A percentile compares a stretch with the other conserved stretches of the same genome.
phyloP scores from a whole-genome alignment of 371 early-diverging fungal species.

The Mortierella sp. region DNA sequence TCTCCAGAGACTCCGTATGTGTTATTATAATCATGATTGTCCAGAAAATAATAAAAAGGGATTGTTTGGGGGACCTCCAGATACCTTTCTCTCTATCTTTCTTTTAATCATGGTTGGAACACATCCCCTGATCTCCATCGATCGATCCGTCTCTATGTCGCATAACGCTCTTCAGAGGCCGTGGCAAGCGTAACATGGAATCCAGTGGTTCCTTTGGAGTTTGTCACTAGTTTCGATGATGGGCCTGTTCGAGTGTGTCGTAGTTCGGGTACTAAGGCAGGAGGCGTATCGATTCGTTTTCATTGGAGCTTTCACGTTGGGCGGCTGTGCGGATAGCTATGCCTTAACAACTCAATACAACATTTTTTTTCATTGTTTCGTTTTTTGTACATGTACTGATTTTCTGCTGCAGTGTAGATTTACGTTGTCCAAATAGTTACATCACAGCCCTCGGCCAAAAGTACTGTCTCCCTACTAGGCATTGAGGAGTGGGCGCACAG shows the following conservation, averaged over 20 bases:
- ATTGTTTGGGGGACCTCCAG: neutral
- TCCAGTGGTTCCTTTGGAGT: neutral
- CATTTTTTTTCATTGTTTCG: no score
- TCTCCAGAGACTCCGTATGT: no score
- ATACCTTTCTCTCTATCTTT: neutral
- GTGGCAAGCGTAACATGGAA: neutral
- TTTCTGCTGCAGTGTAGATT: no score
- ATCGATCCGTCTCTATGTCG: neutral
- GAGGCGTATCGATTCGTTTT: neutral
- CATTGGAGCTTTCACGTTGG: neutral
- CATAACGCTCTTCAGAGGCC: neutral
- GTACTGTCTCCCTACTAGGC: no score
- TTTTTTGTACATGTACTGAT: no score
- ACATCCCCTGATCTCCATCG: neutral
- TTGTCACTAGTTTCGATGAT: no score
- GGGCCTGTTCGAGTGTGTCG: neutral
- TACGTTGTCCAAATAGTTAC: no score
- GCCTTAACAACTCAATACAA: no score
- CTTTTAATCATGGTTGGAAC: neutral
- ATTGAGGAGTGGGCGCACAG: no score
- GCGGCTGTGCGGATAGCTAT: neutral
- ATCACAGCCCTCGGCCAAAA: no score
- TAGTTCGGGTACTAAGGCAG: neutral
- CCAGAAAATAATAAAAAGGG: neutral
- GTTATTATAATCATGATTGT: neutral